phyloP scores from a whole-genome alignment of 352 stramenopile species.

The Globisporangium ultimum region DNA sequence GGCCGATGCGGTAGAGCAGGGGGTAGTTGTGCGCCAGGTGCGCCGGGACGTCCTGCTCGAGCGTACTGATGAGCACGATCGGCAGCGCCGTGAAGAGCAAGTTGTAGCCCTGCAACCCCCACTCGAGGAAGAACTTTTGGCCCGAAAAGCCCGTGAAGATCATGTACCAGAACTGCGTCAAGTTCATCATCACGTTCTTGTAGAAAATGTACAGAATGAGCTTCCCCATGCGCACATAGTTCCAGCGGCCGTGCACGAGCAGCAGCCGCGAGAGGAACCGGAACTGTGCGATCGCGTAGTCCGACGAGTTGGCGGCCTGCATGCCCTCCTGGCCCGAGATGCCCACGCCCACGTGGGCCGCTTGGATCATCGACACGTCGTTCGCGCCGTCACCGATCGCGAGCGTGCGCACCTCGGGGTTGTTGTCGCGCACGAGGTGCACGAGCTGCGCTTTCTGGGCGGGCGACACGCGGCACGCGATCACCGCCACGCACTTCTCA shows the following conservation, averaged over 20 bases:
- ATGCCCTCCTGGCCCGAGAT: conserved; percentile 93
- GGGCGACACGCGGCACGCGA: conserved; percentile 92
- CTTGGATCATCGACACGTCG: conserved; percentile 96
- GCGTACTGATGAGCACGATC: conserved; percentile 79
- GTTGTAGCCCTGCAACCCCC: conserved; percentile 88
- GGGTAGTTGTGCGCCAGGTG: conserved; percentile 68
- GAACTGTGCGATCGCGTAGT: conserved; percentile 96
- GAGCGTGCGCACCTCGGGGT: conserved; percentile 77
- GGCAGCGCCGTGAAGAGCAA: conserved; percentile 84
- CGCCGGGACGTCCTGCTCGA: conserved; percentile 83
- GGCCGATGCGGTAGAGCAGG: conserved; percentile 78
- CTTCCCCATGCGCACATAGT: conserved; percentile 93
- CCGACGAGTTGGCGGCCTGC: conserved; percentile 92
- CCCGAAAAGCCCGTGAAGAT: conserved; percentile 88
- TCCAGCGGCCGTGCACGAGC: conserved; percentile 92
- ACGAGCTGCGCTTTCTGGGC: conserved; percentile 94
- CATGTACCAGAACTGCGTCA: conserved; percentile 95
- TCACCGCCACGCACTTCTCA: conserved; percentile 86
- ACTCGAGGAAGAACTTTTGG: conserved; percentile 87
- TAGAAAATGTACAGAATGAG: conserved; percentile 95
- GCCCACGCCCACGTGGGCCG: conserved; percentile 90
- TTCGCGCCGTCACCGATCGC: conserved; percentile 95
- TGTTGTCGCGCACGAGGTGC: conserved; percentile 87
- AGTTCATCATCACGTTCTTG: conserved; percentile 95
- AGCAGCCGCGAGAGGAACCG: conserved; percentile 88